Base-by-base conservation (phyloP, 2,329 filamentous ascomycete genomes). In the Penicillium oxalicum region DNA sequence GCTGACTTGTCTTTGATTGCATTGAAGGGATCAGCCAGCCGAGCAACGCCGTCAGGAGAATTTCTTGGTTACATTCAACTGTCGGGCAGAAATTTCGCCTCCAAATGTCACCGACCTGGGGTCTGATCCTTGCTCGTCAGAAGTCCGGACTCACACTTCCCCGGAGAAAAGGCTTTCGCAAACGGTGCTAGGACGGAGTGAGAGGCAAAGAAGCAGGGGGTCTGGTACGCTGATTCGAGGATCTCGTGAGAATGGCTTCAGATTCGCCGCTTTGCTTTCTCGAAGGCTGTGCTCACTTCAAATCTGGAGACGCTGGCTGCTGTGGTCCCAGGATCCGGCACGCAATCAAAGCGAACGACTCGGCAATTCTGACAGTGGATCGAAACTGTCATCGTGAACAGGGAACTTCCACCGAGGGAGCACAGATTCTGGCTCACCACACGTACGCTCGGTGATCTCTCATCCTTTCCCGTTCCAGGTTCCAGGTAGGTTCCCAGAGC, bases 211-310 rank as follows among this genome's bases (percentile, higher is more conserved):
- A 45, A 48, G 55, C 54, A 58, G 56, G 56, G 63, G 47, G 44
- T 35, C 45, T 66, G 59, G 57, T 53, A 58, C 63, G 60, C 56
- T 59, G 51, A 55, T 49, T 60, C 53, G 55, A 61, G 56, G 50
- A 43, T 52, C 45, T 47, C 32, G 24, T 29, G 49, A 39, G 46
- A 44, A 48, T 58, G 57, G 52, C 54, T 54, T 50, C 48, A 45
- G 44, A 40, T 37, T 58, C 36, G 44, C 50, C 45, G 48, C 48
- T 52, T 38, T 5, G 24, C 48, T 48, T 57, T 51, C 44, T 53
- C 60, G 59, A 48, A 44, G 40, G 56, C 55, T 44, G 51, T 51
- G 48, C 57, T 39, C 33, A 45, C 52, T 50, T 47, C 51, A 52
- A 48, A 51, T 48, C 51, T 43, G 40, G 51, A 52, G 55, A 53